Conservation (phyloP, 805 yeast genomes). For the Schizosaccharomyces japonicus region DNA sequence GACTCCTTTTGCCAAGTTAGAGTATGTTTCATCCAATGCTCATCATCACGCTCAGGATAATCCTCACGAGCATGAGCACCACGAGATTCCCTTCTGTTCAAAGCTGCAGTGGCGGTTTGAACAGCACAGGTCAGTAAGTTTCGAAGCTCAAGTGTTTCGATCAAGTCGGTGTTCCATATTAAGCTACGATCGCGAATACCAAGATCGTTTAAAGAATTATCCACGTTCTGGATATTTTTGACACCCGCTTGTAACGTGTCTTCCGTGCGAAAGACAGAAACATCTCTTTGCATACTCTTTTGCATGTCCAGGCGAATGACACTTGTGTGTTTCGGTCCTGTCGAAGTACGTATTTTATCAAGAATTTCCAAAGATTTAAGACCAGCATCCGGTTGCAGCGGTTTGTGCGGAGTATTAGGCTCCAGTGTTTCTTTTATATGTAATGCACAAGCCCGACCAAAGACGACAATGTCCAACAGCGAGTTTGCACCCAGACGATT, state of each 20-base stretch:
- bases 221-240: slow-evolving; percentile 46
- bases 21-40: slow-evolving; percentile 92
- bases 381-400: slow-evolving; percentile 69
- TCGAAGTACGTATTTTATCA: slow-evolving; percentile 66
- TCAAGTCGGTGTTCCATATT: slow-evolving; percentile 96
- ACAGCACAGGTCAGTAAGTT: slow-evolving; percentile 90
- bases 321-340: slow-evolving; percentile 65
- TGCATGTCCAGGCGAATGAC: slow-evolving; percentile 82
- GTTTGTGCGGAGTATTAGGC: slow-evolving; percentile 72
- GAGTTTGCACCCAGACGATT: slow-evolving; percentile 98
- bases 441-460: slow-evolving; percentile 94
- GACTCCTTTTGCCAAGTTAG: slow-evolving; percentile 63
- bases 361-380: slow-evolving; percentile 71
- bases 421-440: slow-evolving; percentile 63
- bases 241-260: slow-evolving; percentile 84
- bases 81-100: slow-evolving; percentile 88
- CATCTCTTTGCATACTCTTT: slow-evolving; percentile 85
- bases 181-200: slow-evolving; percentile 85
- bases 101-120: slow-evolving; percentile 85
- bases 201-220: slow-evolving; percentile 45
- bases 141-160: slow-evolving; percentile 86
- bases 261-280: slow-evolving; percentile 90
- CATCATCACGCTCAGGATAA: slow-evolving; percentile 87
- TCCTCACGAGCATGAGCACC: slow-evolving; percentile 99
- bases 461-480: slow-evolving; percentile 80